Base-by-base conservation (phyloP, 768 basidiomycete genomes). In the Trametes punicea region DNA sequence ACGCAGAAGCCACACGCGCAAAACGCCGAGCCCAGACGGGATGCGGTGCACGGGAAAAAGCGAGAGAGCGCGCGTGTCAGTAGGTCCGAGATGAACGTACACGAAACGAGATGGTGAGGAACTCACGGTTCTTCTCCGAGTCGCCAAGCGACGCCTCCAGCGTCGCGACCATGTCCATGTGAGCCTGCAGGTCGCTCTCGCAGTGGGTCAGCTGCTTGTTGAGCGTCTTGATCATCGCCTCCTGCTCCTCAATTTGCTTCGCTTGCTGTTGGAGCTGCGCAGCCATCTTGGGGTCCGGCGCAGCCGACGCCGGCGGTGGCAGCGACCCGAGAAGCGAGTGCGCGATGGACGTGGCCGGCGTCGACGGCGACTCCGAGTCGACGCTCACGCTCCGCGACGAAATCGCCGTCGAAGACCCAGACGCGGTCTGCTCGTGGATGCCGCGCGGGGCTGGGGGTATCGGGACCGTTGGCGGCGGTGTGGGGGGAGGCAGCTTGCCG, bases 171-270 rank as follows among this genome's bases (percentile, higher is more conserved):
- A 93, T 81, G 69, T 96, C 91, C 81, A 93, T 92, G 66, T 95
- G 92, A 25, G 89, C 85, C 63, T 94, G 90, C 60, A 95, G 76
- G 71, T 97, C 93, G 59, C 80, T 82, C 73, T 97, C 94, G 66
- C 92, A 94, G 69, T 96, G 93, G n/a, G 84, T 85, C 45, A 97
- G 70, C 70, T 94, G 93, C 70, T 96, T 94, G 72, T 93, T 94
- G 59, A 97, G 80, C 21, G 90, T 93, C 72, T 91, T 90, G 74
- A 96, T 91, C 88, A 93, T 94, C 47, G 79, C 82, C 63, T 92
- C 88, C 67, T 92, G 88, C 74, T 95, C 93, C 11, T 84, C 88
- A 33, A 93, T 73, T 42, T 81, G 84, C 64, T 87, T 88, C 18
- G 81, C 70, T 70, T 90, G 89, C 58, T 88, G 83, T 65, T 90